Conservation (phyloP, 2,329 filamentous ascomycete species). For the Lasiodiplodia citricola region DNA sequence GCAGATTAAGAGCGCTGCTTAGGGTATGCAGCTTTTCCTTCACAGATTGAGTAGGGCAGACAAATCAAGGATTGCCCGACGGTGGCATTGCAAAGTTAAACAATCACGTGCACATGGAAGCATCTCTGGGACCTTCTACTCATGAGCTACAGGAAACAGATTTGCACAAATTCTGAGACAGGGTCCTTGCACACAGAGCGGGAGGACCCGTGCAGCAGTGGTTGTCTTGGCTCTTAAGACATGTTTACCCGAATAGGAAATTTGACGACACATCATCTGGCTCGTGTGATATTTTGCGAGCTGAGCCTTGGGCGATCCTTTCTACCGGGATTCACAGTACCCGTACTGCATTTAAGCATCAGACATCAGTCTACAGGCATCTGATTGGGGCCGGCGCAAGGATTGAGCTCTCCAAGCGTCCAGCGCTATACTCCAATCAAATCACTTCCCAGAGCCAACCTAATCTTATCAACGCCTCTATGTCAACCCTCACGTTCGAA, state of each 20-base stretch:
- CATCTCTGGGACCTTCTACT: not conserved
- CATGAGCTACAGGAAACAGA: not conserved
- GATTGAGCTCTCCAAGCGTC: too few relatives aligned
- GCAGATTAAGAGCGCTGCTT: slow-evolving; percentile 23
- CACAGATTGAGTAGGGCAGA: slow-evolving; percentile 23
- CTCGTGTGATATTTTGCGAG: not conserved
- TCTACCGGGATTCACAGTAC: not conserved
- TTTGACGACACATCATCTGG: not conserved
- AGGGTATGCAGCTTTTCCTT: slow-evolving; percentile 20
- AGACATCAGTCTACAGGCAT: too few relatives aligned
- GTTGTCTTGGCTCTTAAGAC: not conserved
- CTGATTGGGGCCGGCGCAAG: too few relatives aligned
- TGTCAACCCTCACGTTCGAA: too few relatives aligned
- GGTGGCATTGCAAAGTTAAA: slow-evolving; percentile 9
- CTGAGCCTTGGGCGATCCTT: not conserved
- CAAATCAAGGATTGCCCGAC: slow-evolving; percentile 7
- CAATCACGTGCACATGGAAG: not conserved
- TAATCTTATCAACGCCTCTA: too few relatives aligned
- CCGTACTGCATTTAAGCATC: too few relatives aligned
- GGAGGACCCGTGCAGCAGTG: not conserved
- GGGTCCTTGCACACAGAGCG: not conserved
- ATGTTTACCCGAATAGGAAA: not conserved
- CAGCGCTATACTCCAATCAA: too few relatives aligned
- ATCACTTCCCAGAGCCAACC: too few relatives aligned
- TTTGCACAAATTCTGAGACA: not conserved